Base-by-base conservation (phyloP, 2,329 filamentous ascomycete species). In the Apiospora rasikravindrae region DNA sequence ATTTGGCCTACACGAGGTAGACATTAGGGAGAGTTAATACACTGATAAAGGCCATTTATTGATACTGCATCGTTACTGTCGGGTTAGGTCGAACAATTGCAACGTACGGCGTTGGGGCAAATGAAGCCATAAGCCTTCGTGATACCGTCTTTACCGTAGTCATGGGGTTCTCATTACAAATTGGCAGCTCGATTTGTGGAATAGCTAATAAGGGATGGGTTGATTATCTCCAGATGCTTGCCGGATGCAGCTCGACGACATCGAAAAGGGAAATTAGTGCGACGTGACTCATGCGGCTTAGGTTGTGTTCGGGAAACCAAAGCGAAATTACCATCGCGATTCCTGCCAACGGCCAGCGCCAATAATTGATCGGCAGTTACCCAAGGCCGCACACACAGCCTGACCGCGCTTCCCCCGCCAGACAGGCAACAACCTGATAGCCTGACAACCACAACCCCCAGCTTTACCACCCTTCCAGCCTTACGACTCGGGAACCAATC, bases 1-100 rank as follows among this genome's bases (percentile, higher is more conserved):
- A n/a, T 40, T 64, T 64, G 57, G 22, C 57, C 57, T n/a, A n/a
- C 57, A 33, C 24, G 57, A 37, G 33, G 33, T 64, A 40, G 57
- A 40, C 33, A 40, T 22, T 64, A 64, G 29, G 29, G 57, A 64
- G 57, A 64, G 57, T 61, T 64, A 64, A 64, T 64, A 64, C 33
- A 64, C 57, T 40, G 33, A 64, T 64, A 64, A 37, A 40, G 57
- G 33, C 19, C 51, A 22, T 5, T 13, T n/a, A 40, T n/a, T 10
- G n/a, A 40, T n/a, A 2, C 13, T n/a, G 22, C 19, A 40, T 40
- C 5, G 8, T n/a, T 11, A 37, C 3, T 13, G n/a, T 26, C 49
- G 19, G 26, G 19, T 14, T 11, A 13, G 10, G 57, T 14, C 57
- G 19, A n/a, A 14, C 22, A 19, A 64, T 26, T 37, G 19, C 26